phyloP scores from a whole-genome alignment of 805 yeast genomes.

The Yarrowia alimentaria region DNA sequence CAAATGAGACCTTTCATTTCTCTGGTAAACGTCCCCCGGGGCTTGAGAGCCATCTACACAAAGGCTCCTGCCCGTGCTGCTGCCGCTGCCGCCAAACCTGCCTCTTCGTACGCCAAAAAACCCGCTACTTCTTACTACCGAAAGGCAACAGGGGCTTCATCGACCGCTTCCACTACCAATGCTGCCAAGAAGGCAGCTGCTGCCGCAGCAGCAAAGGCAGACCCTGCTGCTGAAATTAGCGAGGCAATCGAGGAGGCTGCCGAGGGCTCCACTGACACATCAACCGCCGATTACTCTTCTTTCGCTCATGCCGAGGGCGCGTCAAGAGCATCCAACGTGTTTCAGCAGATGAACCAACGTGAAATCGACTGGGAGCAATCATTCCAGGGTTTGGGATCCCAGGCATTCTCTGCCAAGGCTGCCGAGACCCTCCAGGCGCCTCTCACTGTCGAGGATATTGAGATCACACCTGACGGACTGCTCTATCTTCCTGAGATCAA shows the following conservation, averaged over 20 bases:
- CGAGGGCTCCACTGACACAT: background rate
- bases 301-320: constrained; percentile 3
- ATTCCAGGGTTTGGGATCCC: constrained; percentile 78
- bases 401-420: constrained; percentile 65
- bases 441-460: constrained; percentile 71
- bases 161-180: constrained; percentile 13
- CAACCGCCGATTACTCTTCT: background rate
- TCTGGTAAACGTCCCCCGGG: background rate
- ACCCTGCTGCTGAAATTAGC: background rate
- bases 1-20: constrained; percentile 7
- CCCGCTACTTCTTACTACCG: constrained; percentile 15
- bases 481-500: constrained; percentile 92
- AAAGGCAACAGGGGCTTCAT: constrained; percentile 2
- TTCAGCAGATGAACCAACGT: constrained; percentile 34
- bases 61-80: constrained; percentile 19
- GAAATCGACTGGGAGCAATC: constrained; percentile 72
- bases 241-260: background rate
- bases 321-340: background rate
- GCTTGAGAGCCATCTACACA: background rate
- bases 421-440: constrained; percentile 61
- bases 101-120: constrained; percentile 4
- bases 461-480: constrained; percentile 93
- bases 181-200: background rate
- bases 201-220: background rate
- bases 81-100: constrained; percentile 4